These are phyloP conservation scores for Solanum chaucha DNA, from an alignment of 257 asterid species.

Conservation along the genomic window DNA sequence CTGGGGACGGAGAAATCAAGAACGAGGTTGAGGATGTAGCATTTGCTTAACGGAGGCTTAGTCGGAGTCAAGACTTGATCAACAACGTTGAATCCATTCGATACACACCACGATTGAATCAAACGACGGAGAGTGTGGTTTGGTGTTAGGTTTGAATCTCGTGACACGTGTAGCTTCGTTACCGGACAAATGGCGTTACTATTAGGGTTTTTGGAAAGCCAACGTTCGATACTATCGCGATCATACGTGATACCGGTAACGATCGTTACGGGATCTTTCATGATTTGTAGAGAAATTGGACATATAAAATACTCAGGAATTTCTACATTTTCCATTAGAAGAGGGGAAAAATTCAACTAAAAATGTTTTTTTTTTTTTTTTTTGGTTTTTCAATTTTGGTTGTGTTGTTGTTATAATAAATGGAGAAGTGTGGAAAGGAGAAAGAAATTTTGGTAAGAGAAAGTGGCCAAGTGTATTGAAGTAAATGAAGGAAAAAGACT, in stretches of 20 bases:
- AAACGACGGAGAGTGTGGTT: conserved; percentile 49
- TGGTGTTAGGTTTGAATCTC: conserved; percentile 32
- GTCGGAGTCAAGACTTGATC: conserved; percentile 23
- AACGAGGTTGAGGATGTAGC: conserved; percentile 15
- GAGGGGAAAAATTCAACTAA: not conserved
- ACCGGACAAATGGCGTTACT: conserved; percentile 35
- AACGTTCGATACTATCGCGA: conserved; percentile 44
- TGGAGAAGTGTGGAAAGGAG: not conserved
- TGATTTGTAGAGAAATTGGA: conserved; percentile 53
- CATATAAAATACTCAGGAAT: conserved; percentile 57
- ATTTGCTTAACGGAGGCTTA: conserved; percentile 11
- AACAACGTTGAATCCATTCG: conserved; percentile 8
- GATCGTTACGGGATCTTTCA: conserved; percentile 61
- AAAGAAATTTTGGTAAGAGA: not conserved
- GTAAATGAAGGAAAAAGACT: not conserved
- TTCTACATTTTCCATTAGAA: conserved; percentile 22
- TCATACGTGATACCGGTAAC: conserved; percentile 61
- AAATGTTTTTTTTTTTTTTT: not conserved
- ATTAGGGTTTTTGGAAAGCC: conserved; percentile 26
- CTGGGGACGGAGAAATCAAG: conserved; percentile 9
- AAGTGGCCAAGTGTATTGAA: conserved; percentile 9
- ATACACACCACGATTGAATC: conserved; percentile 44
- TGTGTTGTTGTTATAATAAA: not conserved
- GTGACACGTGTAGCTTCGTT: conserved; percentile 34
- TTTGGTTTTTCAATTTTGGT: not conserved